Conservation (phyloP, 1,284 basidiomycete species). For the Sphaerobolus stellatus region DNA sequence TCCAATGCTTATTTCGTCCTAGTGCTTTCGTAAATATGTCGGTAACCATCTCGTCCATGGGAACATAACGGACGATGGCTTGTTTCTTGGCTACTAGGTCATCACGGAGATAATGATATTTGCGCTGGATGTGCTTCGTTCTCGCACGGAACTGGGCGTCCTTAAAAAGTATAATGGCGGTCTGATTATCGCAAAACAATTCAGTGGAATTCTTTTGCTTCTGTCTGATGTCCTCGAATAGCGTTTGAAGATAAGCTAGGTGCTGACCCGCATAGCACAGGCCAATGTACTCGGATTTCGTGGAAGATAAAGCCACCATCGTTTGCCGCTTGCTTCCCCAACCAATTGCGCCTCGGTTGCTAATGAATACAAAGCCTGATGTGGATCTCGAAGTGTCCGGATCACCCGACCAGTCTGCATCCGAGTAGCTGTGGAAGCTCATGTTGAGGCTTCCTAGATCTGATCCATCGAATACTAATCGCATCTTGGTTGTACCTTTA, state of each 20-base stretch:
- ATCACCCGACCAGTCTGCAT: constrained; percentile 13
- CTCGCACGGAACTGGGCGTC: constrained; percentile 22
- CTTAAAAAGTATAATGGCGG: constrained; percentile 15
- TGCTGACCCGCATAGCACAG: constrained; percentile 9
- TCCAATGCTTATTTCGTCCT: constrained; percentile 20
- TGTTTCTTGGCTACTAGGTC: constrained; percentile 17
- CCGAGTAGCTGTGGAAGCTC: constrained; percentile 2
- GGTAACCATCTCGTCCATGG: constrained; percentile 25
- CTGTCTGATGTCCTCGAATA: constrained; percentile 2
- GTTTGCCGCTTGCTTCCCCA: constrained; percentile 14
- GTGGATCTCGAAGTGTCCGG: constrained; percentile 10
- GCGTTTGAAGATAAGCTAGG: not conserved
- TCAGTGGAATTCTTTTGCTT: not conserved
- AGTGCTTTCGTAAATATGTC: constrained; percentile 30
- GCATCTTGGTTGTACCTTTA: not conserved
- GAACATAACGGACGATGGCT: constrained; percentile 18
- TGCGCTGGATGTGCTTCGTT: constrained; percentile 24
- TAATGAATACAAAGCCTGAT: constrained; percentile 13
- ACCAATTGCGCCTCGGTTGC: constrained; percentile 5
- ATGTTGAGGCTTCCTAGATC: not conserved
- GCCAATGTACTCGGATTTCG: constrained; percentile 14
- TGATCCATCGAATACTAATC: not conserved
- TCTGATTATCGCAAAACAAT: constrained; percentile 27
- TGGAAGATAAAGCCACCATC: constrained; percentile 10
- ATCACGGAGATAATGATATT: constrained; percentile 11